These are phyloP conservation scores for Alternaria dauci DNA, from an alignment of 2,329 filamentous ascomycete species.

Conservation along the genomic window DNA sequence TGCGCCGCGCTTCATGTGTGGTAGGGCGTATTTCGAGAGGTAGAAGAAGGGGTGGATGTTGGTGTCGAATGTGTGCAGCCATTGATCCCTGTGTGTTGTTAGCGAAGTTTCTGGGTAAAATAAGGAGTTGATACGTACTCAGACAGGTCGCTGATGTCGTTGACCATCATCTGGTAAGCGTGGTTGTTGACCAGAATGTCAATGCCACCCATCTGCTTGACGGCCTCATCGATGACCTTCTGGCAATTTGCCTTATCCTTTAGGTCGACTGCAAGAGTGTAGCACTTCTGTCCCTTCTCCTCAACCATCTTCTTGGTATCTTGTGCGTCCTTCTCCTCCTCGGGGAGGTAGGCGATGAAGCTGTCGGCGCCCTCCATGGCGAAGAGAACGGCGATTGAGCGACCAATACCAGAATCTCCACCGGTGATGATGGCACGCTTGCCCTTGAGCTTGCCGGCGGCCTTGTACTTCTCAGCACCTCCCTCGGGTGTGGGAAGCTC, in stretches of 20 bases:
- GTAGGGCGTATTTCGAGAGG: conserved; percentile 77
- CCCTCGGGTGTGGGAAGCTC: conserved; percentile 73
- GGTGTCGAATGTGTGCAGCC: conserved; percentile 79
- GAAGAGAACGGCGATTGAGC: conserved; percentile 77
- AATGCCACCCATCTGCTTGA: conserved; percentile 71
- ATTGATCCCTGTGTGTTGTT: conserved; percentile 69
- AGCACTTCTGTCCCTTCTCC: conserved; percentile 70
- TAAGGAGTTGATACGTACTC: conserved; percentile 61
- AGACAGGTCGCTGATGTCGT: conserved; percentile 73
- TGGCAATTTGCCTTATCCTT: conserved; percentile 72
- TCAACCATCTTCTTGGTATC: conserved; percentile 77
- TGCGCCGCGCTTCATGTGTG: conserved; percentile 76
- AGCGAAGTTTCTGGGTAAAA: conserved; percentile 4
- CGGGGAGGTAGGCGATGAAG: conserved; percentile 75
- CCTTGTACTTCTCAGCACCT: conserved; percentile 74
- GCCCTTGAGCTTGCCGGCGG: conserved; percentile 77
- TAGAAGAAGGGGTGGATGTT: conserved; percentile 88
- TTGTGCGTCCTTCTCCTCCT: conserved; percentile 79
- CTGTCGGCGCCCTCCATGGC: conserved; percentile 82
- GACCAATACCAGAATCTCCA: conserved; percentile 81
- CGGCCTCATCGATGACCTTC: conserved; percentile 71
- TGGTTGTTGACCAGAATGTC: conserved; percentile 79
- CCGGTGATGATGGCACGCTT: conserved; percentile 83
- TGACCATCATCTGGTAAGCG: conserved; percentile 76
- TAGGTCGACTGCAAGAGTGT: conserved; percentile 71